A percentile compares a stretch with the other conserved stretches of the same genome.
Conservation (phyloP, 2,329 filamentous ascomycete genomes). For the Aspergillus puulaauensis region DNA sequence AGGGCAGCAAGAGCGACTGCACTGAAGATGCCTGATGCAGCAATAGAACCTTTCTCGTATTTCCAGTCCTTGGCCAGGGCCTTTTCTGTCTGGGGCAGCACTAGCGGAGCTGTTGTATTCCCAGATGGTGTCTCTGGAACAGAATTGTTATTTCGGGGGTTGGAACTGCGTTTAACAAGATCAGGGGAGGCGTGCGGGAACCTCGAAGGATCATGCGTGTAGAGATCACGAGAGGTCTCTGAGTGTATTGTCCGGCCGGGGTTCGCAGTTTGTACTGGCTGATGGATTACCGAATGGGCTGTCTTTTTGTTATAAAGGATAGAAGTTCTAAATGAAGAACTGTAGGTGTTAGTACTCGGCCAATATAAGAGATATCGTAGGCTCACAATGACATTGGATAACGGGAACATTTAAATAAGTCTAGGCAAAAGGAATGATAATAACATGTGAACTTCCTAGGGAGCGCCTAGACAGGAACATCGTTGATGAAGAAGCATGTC, state of each 20-base stretch:
- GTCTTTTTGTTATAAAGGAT: constrained; percentile 1
- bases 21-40: constrained; percentile 25
- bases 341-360: background rate
- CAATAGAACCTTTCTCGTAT: constrained; percentile 26
- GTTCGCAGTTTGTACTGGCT: background rate
- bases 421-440: background rate
- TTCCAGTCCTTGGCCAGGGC: constrained; percentile 17
- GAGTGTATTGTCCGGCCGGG: background rate
- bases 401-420: background rate
- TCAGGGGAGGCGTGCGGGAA: background rate
- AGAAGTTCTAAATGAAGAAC: constrained; percentile 9
- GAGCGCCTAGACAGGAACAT: background rate
- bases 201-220: background rate
- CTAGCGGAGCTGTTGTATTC: background rate
- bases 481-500: background rate
- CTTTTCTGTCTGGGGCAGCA: constrained; percentile 4
- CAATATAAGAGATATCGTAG: background rate
- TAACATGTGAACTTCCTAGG: background rate
- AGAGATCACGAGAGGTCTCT: background rate
- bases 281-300: background rate
- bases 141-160: background rate
- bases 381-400: constrained; percentile 7
- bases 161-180: background rate
- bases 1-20: constrained; percentile 20
- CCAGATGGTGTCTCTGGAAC: background rate